phyloP scores from a whole-genome alignment of 2,329 filamentous ascomycete genomes.

The Gremmenia infestans region DNA sequence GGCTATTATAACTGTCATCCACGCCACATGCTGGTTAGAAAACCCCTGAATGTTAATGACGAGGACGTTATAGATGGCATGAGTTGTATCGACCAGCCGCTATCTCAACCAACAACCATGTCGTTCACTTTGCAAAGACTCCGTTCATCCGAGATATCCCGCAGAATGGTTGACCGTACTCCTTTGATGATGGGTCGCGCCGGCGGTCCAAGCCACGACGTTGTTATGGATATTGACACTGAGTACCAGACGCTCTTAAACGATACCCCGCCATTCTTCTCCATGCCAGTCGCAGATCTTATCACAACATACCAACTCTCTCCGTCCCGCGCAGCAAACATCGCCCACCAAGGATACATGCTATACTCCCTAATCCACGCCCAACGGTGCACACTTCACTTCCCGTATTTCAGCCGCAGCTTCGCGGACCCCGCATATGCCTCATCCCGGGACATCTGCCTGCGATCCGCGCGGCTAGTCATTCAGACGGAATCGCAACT shows the following conservation, averaged over 20 bases:
- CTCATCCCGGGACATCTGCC: constrained; percentile 31
- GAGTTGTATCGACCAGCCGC: constrained; percentile 10
- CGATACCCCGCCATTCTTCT: constrained; percentile 33
- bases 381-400: constrained; percentile 35
- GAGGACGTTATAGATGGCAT: constrained; percentile 32
- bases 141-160: constrained; percentile 34
- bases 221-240: constrained; percentile 31
- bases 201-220: constrained; percentile 19
- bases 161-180: constrained; percentile 31
- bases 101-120: constrained; percentile 31
- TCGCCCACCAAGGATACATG: constrained; percentile 32
- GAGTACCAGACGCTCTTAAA: constrained; percentile 29
- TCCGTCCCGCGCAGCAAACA: constrained; percentile 14
- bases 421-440: constrained; percentile 24
- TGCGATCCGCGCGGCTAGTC: constrained; percentile 31
- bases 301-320: constrained; percentile 16
- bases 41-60: constrained; percentile 34
- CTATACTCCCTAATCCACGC: constrained; percentile 31
- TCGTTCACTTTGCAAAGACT: constrained; percentile 35
- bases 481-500: constrained; percentile 27
- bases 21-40: constrained; percentile 34
- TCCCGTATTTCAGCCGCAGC: constrained; percentile 30
- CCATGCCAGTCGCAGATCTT: constrained; percentile 5
- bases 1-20: constrained; percentile 34
- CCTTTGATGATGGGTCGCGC: constrained; percentile 18